Conservation (phyloP, 345 rosid genomes). For the Camelina neglecta region DNA sequence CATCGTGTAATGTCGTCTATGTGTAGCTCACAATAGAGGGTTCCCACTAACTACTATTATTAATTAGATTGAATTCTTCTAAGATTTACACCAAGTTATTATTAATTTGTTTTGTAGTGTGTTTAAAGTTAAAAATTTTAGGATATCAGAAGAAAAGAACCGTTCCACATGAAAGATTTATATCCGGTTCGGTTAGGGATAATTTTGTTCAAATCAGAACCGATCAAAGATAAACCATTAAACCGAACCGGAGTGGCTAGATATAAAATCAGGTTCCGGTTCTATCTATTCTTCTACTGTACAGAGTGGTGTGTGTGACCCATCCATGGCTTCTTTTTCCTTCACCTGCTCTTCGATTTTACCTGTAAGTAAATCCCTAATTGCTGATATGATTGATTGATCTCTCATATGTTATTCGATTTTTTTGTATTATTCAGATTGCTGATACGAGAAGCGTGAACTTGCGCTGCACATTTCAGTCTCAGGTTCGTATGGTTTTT, state of each 20-base stretch:
- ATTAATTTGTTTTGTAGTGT: too few species aligned
- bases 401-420: not conserved
- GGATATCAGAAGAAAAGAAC: too few species aligned
- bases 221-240: not conserved
- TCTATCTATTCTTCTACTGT: constrained; percentile 1
- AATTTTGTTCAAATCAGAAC: not conserved
- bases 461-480: constrained; percentile 22
- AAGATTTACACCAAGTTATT: too few species aligned
- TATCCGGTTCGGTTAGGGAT: not conserved
- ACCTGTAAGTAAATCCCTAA: constrained; percentile 31
- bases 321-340: constrained; percentile 38
- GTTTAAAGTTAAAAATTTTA: too few species aligned
- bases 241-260: not conserved
- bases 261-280: constrained; percentile 8
- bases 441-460: constrained; percentile 36
- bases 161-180: too few species aligned
- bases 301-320: not conserved
- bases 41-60: too few species aligned
- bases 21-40: too few species aligned
- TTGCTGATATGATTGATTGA: not conserved
- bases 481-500: constrained; percentile 44
- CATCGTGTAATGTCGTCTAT: too few species aligned
- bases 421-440: constrained; percentile 42
- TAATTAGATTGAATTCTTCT: too few species aligned
- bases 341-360: constrained; percentile 40